These are phyloP conservation scores for Lentithecium fluviatile DNA, from an alignment of 495 filamentous ascomycete genomes.

Conservation along the genomic window DNA sequence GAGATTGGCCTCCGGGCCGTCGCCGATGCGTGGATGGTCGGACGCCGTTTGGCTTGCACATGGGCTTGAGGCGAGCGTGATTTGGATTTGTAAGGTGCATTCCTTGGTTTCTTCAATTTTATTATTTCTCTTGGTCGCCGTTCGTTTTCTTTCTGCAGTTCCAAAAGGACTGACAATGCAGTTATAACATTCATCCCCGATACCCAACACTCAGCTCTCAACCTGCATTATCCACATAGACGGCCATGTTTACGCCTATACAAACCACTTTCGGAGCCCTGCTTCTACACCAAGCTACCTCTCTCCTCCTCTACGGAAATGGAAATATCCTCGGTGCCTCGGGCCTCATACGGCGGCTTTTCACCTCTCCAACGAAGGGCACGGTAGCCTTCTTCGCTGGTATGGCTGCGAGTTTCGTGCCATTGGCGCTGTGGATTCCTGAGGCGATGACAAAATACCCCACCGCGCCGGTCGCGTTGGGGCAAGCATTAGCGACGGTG, in stretches of 20 bases:
- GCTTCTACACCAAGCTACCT: conserved; percentile 55
- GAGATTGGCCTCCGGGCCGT: too few species aligned
- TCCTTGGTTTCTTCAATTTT: too few species aligned
- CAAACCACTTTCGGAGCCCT: conserved; percentile 57
- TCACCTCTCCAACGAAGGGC: conserved; percentile 44
- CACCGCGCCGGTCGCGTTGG: conserved; percentile 38
- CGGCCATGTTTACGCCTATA: conserved; percentile 58
- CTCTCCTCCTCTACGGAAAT: conserved; percentile 55
- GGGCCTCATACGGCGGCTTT: conserved; percentile 47
- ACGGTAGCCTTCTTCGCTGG: conserved; percentile 54
- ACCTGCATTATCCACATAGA: too few species aligned
- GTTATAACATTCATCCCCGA: too few species aligned
- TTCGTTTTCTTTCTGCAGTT: too few species aligned
- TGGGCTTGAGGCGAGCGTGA: too few species aligned
- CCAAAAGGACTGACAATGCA: too few species aligned
- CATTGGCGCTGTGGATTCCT: conserved; percentile 47
- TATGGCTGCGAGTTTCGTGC: conserved; percentile 47
- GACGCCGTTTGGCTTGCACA: too few species aligned
- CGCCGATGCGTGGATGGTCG: too few species aligned
- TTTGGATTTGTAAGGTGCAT: too few species aligned
- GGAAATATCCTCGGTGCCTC: conserved; percentile 58
- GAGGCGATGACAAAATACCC: conserved; percentile 50
- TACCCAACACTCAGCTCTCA: too few species aligned
- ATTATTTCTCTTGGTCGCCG: too few species aligned
- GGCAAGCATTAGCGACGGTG: conserved; percentile 43